phyloP scores from a whole-genome alignment of 208 protist genomes.

The Leishmania amazonensis region DNA sequence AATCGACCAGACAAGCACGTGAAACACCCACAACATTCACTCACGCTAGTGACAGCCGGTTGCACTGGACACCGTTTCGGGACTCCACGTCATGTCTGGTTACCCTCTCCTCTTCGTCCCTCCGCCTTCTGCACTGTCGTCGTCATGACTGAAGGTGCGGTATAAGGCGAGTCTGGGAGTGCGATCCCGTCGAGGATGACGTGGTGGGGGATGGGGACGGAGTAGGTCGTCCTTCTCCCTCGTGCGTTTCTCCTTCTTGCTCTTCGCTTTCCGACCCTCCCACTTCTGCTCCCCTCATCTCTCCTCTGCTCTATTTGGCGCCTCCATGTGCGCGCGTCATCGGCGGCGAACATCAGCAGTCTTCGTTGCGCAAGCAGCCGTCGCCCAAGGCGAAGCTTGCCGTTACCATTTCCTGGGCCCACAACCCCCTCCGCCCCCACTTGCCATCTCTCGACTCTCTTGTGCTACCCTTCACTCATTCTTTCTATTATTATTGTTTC shows the following conservation, averaged over 20 bases:
- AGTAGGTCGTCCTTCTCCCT: not conserved
- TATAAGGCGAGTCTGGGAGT: not conserved
- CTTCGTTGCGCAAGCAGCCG: not conserved
- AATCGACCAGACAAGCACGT: not conserved
- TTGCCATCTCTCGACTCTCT: not conserved
- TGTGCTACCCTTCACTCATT: not conserved
- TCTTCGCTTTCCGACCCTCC: not conserved
- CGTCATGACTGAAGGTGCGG: not conserved
- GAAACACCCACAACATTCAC: not conserved
- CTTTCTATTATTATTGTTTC: not conserved
- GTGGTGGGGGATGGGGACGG: not conserved
- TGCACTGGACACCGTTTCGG: not conserved
- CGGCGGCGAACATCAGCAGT: not conserved
- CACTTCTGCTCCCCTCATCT: not conserved
- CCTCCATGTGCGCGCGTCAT: not conserved
- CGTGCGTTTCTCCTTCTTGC: not conserved
- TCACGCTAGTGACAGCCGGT: not conserved
- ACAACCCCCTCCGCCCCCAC: not conserved
- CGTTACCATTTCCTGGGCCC: not conserved
- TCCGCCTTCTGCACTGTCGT: not conserved
- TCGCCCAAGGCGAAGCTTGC: not conserved
- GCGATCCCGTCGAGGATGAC: not conserved
- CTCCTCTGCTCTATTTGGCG: not conserved
- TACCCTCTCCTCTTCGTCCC: not conserved
- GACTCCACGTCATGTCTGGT: not conserved